Evolutionary conservation across 306 rosid species (phyloP).

Genomic region (Lagenaria siceraria): DNA sequence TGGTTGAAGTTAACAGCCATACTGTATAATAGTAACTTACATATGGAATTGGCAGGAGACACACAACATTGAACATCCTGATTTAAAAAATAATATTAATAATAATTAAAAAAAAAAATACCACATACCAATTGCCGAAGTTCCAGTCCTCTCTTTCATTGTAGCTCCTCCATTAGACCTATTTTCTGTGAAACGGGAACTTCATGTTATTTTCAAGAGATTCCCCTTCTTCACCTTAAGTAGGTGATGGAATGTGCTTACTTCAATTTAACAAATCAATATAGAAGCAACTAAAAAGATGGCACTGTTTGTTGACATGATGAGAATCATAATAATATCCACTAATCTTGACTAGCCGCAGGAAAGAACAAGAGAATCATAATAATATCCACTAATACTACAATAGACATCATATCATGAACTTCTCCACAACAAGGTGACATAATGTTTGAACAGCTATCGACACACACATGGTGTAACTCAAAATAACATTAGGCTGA

Average conservation of each 20-base stretch:
- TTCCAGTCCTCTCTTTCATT: conserved; percentile 32
- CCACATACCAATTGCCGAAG: conserved; percentile 41
- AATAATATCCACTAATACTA: background rate
- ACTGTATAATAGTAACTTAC: background rate
- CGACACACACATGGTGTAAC: background rate
- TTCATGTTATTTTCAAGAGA: background rate
- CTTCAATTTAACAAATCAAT: background rate
- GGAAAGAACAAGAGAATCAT: background rate
- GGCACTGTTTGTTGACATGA: background rate
- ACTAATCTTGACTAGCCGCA: background rate
- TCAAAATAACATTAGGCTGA: background rate
- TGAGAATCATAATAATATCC: background rate
- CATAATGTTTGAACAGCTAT: background rate
- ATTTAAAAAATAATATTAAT: background rate
- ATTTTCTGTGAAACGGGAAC: conserved; percentile 30
- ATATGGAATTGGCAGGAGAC: background rate
- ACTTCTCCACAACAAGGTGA: background rate
- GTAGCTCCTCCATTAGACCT: conserved; percentile 28
- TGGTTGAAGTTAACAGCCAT: background rate
- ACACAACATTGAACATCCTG: background rate
- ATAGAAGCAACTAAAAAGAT: background rate
- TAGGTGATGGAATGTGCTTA: background rate
- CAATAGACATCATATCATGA: background rate
- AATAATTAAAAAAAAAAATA: background rate
- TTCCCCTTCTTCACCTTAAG: background rate